Conservation (phyloP, 139 green algal genomes). For the Chlorella sp. region DNA sequence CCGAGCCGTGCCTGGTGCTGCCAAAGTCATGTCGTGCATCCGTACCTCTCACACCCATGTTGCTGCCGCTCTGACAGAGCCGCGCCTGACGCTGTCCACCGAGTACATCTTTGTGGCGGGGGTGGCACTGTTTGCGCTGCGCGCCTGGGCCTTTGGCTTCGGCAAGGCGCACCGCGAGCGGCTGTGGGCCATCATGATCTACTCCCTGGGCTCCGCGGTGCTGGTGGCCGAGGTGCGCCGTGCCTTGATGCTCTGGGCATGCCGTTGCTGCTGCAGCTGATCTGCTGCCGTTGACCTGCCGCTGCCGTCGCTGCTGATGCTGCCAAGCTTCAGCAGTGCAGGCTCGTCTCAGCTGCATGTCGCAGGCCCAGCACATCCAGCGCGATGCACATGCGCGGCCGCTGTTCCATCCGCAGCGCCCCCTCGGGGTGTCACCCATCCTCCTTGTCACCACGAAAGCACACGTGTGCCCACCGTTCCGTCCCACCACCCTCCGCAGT, state of each 20-base stretch:
- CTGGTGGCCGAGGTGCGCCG: conserved; percentile 24
- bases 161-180: conserved; percentile 29
- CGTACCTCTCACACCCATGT: too few species aligned
- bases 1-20: too few species aligned
- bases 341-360: neutral
- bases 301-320: too few species aligned
- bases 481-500: neutral
- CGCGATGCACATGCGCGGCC: too few species aligned
- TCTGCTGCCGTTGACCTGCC: too few species aligned
- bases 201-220: conserved; percentile 9
- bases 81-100: neutral
- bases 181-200: conserved; percentile 33
- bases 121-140: conserved; percentile 10
- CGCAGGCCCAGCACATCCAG: neutral
- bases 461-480: too few species aligned
- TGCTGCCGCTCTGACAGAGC: neutral
- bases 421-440: too few species aligned
- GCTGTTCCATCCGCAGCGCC: too few species aligned
- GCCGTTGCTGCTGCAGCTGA: neutral
- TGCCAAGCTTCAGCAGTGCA: too few species aligned
- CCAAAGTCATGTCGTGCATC: too few species aligned
- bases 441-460: too few species aligned
- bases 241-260: too few species aligned
- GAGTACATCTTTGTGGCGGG: conserved; percentile 22
- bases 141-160: conserved; percentile 34